phyloP scores from a whole-genome alignment of 305 asterid species.

The Fraxinus sp. region DNA sequence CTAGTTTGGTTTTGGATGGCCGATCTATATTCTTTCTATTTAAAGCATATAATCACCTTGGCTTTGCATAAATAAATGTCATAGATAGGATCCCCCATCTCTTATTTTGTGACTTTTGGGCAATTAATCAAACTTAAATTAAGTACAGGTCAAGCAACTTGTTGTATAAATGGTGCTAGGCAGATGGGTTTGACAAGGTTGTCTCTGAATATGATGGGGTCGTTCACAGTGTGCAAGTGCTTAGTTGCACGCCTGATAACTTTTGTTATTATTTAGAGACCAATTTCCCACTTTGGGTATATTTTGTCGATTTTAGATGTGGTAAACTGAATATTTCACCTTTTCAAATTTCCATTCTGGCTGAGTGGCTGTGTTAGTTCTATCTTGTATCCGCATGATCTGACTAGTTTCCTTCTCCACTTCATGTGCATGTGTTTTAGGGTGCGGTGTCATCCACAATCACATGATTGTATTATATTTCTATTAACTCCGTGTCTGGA shows the following conservation, averaged over 20 bases:
- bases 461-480: neutral
- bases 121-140: neutral
- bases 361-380: neutral
- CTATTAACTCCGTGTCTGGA: neutral
- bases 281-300: neutral
- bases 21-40: neutral
- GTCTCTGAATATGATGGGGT: neutral
- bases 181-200: conserved; percentile 4
- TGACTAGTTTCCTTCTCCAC: neutral
- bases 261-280: neutral
- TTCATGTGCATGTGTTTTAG: neutral
- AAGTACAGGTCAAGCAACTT: neutral
- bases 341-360: neutral
- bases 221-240: neutral
- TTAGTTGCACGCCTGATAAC: neutral
- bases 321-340: neutral
- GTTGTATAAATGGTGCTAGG: conserved; percentile 4
- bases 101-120: neutral
- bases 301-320: neutral
- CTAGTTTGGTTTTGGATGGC: neutral
- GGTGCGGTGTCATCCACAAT: neutral
- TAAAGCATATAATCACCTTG: neutral
- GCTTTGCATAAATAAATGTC: neutral
- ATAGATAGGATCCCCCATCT: neutral
- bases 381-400: neutral